Conservation (phyloP, 2,329 filamentous ascomycete species). For the Aschersonia sp. region DNA sequence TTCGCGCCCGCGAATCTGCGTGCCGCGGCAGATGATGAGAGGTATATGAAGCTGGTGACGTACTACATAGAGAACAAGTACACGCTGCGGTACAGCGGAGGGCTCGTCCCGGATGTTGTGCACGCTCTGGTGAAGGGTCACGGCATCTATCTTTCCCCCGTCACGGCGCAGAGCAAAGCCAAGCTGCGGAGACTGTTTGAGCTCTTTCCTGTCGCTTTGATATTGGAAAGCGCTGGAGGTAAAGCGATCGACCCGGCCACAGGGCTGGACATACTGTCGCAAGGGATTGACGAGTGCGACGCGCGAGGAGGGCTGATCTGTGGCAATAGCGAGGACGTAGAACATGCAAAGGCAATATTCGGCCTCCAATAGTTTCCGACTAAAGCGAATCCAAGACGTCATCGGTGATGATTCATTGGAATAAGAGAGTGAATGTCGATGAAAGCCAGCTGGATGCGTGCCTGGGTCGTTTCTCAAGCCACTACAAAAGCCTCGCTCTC, state of each 20-base stretch:
- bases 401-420: no score
- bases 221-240: slow-evolving; percentile 46
- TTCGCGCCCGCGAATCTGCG: slow-evolving; percentile 50
- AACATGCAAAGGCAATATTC: slow-evolving; percentile 11
- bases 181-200: slow-evolving; percentile 47
- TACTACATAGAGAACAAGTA: slow-evolving; percentile 37
- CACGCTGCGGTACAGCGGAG: slow-evolving; percentile 45
- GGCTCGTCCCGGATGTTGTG: slow-evolving; percentile 45
- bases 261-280: slow-evolving; percentile 26
- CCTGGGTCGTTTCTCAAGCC: no score
- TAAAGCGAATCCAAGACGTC: no score
- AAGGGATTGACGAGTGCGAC: slow-evolving; percentile 23
- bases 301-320: slow-evolving; percentile 36
- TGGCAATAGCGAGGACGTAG: slow-evolving; percentile 34
- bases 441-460: no score
- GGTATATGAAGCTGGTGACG: slow-evolving; percentile 34
- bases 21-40: slow-evolving; percentile 32
- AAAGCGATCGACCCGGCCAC: slow-evolving; percentile 33
- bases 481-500: no score
- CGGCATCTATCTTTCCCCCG: slow-evolving; percentile 45
- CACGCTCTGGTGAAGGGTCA: slow-evolving; percentile 47
- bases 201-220: slow-evolving; percentile 41
- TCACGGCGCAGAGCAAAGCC: slow-evolving; percentile 32
- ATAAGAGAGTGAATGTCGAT: no score
- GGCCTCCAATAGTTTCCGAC: not conserved